These are phyloP conservation scores for Aureobasidium pullulans DNA, from an alignment of 2,329 filamentous ascomycete species.

Conservation along the genomic window DNA sequence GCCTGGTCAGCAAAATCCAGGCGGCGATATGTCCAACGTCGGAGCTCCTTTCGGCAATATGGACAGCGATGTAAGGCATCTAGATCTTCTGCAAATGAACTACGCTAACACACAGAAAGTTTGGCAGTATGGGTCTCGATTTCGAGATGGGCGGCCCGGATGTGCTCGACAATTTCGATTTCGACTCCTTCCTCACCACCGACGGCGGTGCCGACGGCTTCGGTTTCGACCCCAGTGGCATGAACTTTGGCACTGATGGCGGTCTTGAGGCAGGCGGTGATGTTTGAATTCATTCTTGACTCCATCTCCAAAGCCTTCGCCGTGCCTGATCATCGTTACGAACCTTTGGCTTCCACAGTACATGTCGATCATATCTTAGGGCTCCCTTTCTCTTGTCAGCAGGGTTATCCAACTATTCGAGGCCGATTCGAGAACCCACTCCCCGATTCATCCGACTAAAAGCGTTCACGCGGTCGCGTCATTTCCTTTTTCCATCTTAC, in stretches of 20 bases:
- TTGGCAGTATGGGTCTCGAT: slow-evolving; percentile 30
- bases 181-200: slow-evolving; percentile 59
- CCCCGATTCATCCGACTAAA: not conserved
- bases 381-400: not conserved
- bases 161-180: slow-evolving; percentile 62
- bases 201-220: slow-evolving; percentile 37
- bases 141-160: slow-evolving; percentile 49
- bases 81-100: not conserved
- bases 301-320: not conserved
- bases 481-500: not conserved
- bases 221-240: slow-evolving; percentile 28
- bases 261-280: slow-evolving; percentile 19
- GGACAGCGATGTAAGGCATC: slow-evolving; percentile 28
- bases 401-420: not conserved
- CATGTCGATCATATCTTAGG: not conserved
- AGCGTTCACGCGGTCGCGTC: not conserved
- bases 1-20: slow-evolving; percentile 15
- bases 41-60: slow-evolving; percentile 34
- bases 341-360: not conserved
- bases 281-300: slow-evolving; percentile 2
- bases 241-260: slow-evolving; percentile 27
- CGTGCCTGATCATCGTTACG: not conserved
- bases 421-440: not conserved
- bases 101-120: slow-evolving; percentile 20
- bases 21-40: slow-evolving; percentile 28